Evolutionary conservation across 1,284 basidiomycete species (phyloP).

Genomic region (Phellinidium pouzarii): DNA sequence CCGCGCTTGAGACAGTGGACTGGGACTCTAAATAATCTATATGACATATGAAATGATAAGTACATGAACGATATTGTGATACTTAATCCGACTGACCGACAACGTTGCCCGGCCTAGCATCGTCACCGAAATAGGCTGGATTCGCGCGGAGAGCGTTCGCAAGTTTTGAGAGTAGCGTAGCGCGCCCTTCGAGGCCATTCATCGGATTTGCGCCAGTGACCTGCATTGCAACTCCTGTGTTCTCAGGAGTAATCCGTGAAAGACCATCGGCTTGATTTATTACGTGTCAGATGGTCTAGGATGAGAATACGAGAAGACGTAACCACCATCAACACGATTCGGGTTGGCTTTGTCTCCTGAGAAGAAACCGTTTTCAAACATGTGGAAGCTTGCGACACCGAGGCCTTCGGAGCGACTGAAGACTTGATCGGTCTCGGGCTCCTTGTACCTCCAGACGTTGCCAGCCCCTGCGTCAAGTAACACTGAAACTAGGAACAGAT

Average conservation of each 20-base stretch:
- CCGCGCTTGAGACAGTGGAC: constrained; percentile 35
- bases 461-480: constrained; percentile 93
- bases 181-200: constrained; percentile 85
- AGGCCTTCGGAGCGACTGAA: constrained; percentile 84
- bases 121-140: constrained; percentile 62
- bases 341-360: constrained; percentile 60
- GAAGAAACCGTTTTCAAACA: constrained; percentile 84
- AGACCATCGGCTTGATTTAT: constrained; percentile 58
- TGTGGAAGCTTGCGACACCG: constrained; percentile 86
- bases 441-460: constrained; percentile 73
- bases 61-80: neutral
- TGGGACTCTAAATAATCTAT: constrained; percentile 66
- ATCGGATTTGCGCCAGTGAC: constrained; percentile 77
- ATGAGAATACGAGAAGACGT: constrained; percentile 1
- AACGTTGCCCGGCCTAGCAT: constrained; percentile 76
- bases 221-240: constrained; percentile 72
- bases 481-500: constrained; percentile 90
- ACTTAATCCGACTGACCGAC: constrained; percentile 44
- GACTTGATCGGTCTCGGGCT: constrained; percentile 47
- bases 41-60: neutral
- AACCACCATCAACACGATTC: constrained; percentile 70
- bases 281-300: neutral
- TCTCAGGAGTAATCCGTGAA: constrained; percentile 54
- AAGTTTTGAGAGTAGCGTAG: constrained; percentile 69
- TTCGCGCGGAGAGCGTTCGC: constrained; percentile 60